Percentiles rank a stretch among this genome's conserved stretches.
Evolutionary conservation across 106 monocot genomes (phyloP).

Genomic region (Amphibolis antarctica): DNA sequence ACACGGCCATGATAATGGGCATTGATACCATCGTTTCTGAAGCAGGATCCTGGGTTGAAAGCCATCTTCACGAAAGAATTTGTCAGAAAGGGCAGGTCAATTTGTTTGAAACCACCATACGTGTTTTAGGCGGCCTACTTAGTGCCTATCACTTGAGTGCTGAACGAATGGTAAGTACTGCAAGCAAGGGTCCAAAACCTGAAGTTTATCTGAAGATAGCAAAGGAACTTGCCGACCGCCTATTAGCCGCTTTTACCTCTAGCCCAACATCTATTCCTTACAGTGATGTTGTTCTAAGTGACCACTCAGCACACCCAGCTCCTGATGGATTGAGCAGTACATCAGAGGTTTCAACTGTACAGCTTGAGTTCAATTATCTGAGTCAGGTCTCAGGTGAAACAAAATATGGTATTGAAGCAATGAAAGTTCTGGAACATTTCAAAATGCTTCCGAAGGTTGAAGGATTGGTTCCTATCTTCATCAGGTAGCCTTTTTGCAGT

Average conservation of each 20-base stretch:
- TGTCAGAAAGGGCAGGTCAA: conserved; percentile 79
- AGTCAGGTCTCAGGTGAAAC: conserved; percentile 71
- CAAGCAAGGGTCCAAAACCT: conserved; percentile 28
- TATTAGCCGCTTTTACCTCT: conserved; percentile 69
- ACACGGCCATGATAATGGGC: conserved; percentile 92
- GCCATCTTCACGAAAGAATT: conserved; percentile 53
- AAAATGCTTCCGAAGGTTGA: conserved; percentile 64
- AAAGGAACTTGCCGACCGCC: conserved; percentile 56
- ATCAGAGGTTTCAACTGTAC: conserved; percentile 77
- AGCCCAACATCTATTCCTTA: conserved; percentile 86
- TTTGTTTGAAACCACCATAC: conserved; percentile 92
- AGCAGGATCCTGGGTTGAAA: conserved; percentile 69
- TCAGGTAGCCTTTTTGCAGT: conserved; percentile 37
- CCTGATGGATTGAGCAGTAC: conserved; percentile 93
- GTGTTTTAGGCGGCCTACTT: conserved; percentile 90
- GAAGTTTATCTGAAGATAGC: conserved; percentile 46
- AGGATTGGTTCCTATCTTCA: conserved; percentile 87
- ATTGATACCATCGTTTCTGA: conserved; percentile 55
- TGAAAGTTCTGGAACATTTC: conserved; percentile 88
- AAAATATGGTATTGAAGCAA: conserved; percentile 60
- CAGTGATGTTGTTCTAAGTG: conserved; percentile 82
- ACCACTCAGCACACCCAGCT: conserved; percentile 64
- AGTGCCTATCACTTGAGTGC: conserved; percentile 81
- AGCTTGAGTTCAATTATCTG: conserved; percentile 91
- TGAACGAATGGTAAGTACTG: conserved; percentile 9